Evolutionary conservation across 2,329 filamentous ascomycete genomes (phyloP).

Genomic region (Talaromyces verruculosus): DNA sequence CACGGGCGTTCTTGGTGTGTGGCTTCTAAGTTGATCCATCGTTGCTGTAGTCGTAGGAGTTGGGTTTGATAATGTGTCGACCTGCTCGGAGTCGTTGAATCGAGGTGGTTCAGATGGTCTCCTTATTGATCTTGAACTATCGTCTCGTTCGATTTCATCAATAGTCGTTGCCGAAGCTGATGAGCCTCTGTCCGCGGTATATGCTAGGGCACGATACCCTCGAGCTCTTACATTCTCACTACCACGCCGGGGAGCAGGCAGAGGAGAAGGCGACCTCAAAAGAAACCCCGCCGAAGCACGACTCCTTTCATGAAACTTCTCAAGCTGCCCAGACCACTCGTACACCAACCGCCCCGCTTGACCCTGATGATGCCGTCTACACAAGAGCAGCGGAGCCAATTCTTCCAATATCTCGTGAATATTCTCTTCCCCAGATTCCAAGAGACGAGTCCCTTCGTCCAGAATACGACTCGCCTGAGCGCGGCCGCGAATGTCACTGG

Average conservation of each 20-base stretch:
- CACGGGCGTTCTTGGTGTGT: not conserved
- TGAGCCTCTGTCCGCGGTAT: not conserved
- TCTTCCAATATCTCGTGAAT: conserved; percentile 25
- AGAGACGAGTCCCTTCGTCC: conserved; percentile 8
- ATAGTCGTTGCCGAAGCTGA: no score
- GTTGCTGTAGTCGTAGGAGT: not conserved
- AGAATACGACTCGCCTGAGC: conserved; percentile 1
- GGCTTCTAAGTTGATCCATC: not conserved
- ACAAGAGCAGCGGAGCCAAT: conserved; percentile 29
- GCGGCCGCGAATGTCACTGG: not conserved
- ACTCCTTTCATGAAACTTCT: conserved; percentile 10
- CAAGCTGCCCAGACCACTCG: conserved; percentile 4
- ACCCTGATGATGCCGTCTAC: conserved; percentile 25
- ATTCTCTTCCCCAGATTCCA: not conserved
- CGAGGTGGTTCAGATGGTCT: not conserved
- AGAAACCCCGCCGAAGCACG: not conserved
- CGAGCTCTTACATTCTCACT: not conserved
- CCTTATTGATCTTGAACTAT: not conserved
- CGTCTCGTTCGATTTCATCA: not conserved
- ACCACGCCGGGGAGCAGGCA: not conserved
- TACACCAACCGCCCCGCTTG: conserved; percentile 22
- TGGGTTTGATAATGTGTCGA: not conserved
- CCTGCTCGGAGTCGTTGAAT: not conserved
- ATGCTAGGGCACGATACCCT: not conserved
- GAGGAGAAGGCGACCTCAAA: not conserved